Evolutionary conservation across 208 protist genomes (phyloP), one percentile per base, ranked within the genome.

Genomic region (Acanthamoeba healyi): DNA sequence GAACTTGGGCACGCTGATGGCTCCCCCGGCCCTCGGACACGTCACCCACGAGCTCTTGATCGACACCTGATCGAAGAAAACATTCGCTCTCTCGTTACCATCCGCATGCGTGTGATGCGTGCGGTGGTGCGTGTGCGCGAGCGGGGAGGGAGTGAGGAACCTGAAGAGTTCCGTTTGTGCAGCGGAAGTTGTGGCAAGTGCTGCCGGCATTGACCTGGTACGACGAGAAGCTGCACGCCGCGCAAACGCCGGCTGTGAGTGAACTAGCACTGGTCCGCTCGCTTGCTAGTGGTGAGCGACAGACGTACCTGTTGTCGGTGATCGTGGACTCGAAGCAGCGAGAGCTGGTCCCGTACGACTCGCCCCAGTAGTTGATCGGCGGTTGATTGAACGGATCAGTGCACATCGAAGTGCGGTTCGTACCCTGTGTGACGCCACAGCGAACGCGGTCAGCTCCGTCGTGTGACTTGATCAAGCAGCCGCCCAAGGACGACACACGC

Each of bases 281-380:
- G n/a, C n/a, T n/a, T 61, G 54, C 54, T 67, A 6, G 17, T 40
- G 63, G 29, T 36, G 32, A n/a, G 61, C 24, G 22, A 36, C 24
- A 14, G 12, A 24, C n/a, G 34, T 5, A 90, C 34, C 82, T 90
- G 34, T 5, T 26, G 51, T 61, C 82, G 0, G 26, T 42, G 44
- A 90, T 90, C 3, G 82, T 90, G 82, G 54, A 72, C 54, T 44
- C 22, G 49, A 90, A 90, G 82, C 82, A 90, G 49, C 49, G 44
- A 38, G 82, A 49, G 26, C 19, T 15, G 51, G 82, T 26, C 4
- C 82, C 82, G 42, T 67, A 90, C 34, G 82, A 90, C 38, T 90
- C 82, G 32, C 82, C 82, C 82, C 82, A 90, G 82, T 90, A 90
- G 29, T 90, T 90, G 26, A 36, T 26, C 10, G 44, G 38, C 49